phyloP scores from a whole-genome alignment of 2,329 filamentous ascomycete species.

The Penicillium sp. region DNA sequence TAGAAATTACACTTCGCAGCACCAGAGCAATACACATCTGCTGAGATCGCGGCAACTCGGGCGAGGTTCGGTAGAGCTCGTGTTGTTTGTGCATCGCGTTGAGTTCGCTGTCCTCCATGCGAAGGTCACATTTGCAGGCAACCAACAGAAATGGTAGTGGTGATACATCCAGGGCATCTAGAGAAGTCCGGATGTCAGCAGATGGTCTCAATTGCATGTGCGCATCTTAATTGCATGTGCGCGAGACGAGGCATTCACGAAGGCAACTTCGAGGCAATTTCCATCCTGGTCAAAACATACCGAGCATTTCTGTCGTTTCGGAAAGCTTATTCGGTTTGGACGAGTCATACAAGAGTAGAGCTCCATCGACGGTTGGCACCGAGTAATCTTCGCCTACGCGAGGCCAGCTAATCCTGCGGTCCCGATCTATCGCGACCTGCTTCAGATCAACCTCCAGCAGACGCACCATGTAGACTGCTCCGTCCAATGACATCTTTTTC shows the following conservation, averaged over 20 bases:
- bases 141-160: constrained; percentile 74
- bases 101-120: constrained; percentile 64
- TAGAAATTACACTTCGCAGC: constrained; percentile 64
- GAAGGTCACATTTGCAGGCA: constrained; percentile 83
- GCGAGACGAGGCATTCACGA: not conserved
- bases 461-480: constrained; percentile 53
- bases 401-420: constrained; percentile 50
- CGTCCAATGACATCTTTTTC: constrained; percentile 56
- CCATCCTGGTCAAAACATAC: constrained; percentile 53
- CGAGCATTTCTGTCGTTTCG: constrained; percentile 68
- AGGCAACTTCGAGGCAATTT: not conserved
- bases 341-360: constrained; percentile 82
- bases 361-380: constrained; percentile 73
- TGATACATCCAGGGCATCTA: constrained; percentile 70
- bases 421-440: constrained; percentile 49
- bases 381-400: constrained; percentile 58
- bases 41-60: constrained; percentile 65
- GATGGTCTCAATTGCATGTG: not conserved
- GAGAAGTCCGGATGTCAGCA: constrained; percentile 11
- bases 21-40: constrained; percentile 72
- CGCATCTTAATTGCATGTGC: not conserved
- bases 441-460: constrained; percentile 54
- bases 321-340: constrained; percentile 70
- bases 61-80: constrained; percentile 68
- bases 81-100: constrained; percentile 68